Evolutionary conservation across 257 asterid genomes (phyloP), one percentile per base, ranked within the genome.

Genomic region (Buddleja alternifolia): DNA sequence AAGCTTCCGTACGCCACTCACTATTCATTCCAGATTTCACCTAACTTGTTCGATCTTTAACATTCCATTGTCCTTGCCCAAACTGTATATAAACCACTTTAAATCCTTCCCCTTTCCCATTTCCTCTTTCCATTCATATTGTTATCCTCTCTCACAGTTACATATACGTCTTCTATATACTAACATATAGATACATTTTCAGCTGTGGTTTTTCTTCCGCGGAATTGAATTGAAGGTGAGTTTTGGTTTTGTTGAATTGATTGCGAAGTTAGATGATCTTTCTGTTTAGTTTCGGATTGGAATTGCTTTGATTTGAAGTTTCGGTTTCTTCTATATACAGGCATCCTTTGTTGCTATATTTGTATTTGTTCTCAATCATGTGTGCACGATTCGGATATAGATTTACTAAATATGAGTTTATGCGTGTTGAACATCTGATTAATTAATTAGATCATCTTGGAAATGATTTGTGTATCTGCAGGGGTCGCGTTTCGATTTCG

Each of bases 81-180:
- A 79, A 78, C 87, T 75, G 76, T 82, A 82, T 80, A 80, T 80
- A 82, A 72, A 79, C 77, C 70, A 64, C 66, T 70, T 58, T 63
- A 41, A 69, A 66, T 50, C 58, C 66, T 16, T 14, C 54, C 24
- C 1, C 15, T 5, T 29, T 14, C 29, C 15, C 17, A 8, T 20
- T 15, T 47, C 14, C 47, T 6, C 52, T 45, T 4, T 32, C 60
- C 46, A 57, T 56, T 65, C 14, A 21, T 24, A 19, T 20, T 34
- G 20, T 34, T 60, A 7, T 23, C 29, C 16, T 37, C 78, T 14
- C 29, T 20, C 45, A 14, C 54, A 21, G 15, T 8, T 37, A 56
- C 63, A 21, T 41, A 3, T 34, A 15, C 75, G 46, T 59, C 10
- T n/a, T 8, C 11, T 16, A 52, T 32, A 32, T 1, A 39, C 21